Conservation (phyloP, 73 alveolate genomes). For the Tetrahymena thermophila region DNA sequence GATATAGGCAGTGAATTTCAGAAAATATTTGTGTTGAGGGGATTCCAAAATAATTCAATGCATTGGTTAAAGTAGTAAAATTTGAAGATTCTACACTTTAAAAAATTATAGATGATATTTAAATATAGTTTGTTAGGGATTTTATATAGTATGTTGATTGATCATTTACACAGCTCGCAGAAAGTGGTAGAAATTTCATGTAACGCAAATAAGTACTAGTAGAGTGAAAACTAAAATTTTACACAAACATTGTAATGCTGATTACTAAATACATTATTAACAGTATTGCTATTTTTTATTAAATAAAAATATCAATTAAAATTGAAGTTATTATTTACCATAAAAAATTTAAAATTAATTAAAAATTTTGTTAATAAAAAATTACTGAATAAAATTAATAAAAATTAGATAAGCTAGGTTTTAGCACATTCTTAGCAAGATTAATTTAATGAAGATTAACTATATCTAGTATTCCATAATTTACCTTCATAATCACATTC, state of each 20-base stretch:
- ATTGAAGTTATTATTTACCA: too few species aligned
- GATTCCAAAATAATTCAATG: background rate
- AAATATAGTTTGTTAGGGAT: background rate
- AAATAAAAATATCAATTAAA: too few species aligned
- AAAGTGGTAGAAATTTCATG: background rate
- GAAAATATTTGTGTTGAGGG: background rate
- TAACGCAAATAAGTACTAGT: background rate
- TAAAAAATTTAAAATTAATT: too few species aligned
- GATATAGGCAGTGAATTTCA: background rate
- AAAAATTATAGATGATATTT: background rate
- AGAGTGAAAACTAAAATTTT: background rate
- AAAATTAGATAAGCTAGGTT: background rate
- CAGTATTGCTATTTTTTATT: background rate
- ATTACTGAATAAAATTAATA: background rate
- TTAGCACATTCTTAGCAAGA: background rate
- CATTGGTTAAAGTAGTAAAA: background rate
- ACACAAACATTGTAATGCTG: background rate
- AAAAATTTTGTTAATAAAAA: too few species aligned
- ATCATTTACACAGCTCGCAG: background rate
- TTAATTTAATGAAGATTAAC: background rate
- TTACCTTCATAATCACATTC: background rate
- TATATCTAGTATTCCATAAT: background rate
- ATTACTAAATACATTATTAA: background rate
- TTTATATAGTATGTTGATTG: background rate
- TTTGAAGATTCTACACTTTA: background rate